phyloP scores from a whole-genome alignment of 2,329 filamentous ascomycete species.

The Teratosphaeria viscida region DNA sequence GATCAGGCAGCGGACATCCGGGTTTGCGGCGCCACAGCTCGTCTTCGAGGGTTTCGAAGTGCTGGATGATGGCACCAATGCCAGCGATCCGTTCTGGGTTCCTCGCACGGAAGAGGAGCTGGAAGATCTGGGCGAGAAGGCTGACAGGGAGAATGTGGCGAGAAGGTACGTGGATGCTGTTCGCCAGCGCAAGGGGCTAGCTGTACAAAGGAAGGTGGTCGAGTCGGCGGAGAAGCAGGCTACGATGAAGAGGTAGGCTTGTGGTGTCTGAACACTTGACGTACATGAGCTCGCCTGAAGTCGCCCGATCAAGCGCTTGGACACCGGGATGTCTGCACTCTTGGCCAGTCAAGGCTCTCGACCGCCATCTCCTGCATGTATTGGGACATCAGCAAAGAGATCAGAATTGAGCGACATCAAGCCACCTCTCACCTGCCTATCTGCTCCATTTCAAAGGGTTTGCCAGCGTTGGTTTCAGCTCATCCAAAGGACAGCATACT shows the following conservation, averaged over 20 bases:
- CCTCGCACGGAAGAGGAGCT: conserved; percentile 93
- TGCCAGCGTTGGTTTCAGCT: neutral
- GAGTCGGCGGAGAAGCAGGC: conserved; percentile 90
- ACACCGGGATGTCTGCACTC: too few species aligned
- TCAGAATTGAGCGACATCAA: neutral
- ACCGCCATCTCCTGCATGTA: neutral
- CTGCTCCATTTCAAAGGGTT: neutral
- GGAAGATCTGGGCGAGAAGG: conserved; percentile 88
- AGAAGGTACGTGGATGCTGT: conserved; percentile 93
- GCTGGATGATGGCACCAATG: conserved; percentile 54
- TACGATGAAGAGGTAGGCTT: conserved; percentile 50
- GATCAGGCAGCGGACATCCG: conserved; percentile 87
- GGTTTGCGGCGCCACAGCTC: conserved; percentile 82
- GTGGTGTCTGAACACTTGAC: neutral
- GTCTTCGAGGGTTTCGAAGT: conserved; percentile 90
- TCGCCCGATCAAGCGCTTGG: too few species aligned
- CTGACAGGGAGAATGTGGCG: conserved; percentile 89
- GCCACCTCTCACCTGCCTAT: neutral
- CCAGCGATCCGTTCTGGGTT: conserved; percentile 85
- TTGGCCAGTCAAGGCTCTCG: neutral
- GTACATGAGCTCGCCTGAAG: too few species aligned
- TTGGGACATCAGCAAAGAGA: neutral
- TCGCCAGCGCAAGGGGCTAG: conserved; percentile 72
- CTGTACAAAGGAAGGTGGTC: conserved; percentile 61
- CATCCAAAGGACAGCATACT: neutral